Conservation (phyloP, 1,139 yeast genomes). For the Yamadazyma atlantica region DNA sequence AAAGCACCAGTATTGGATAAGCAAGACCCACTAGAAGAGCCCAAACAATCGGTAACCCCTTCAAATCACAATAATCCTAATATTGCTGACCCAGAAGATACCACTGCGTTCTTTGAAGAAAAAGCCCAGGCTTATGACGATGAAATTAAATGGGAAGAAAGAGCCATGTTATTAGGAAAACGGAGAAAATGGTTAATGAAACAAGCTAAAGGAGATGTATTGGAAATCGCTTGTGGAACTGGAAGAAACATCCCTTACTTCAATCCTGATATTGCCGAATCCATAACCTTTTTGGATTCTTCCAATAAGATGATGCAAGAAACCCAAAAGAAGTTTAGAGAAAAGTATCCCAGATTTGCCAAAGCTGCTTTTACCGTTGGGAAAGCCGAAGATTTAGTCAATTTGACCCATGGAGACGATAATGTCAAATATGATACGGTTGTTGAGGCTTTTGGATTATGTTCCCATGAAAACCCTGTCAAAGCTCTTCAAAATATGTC, state of each 20-base stretch:
- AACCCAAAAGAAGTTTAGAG: constrained; percentile 72
- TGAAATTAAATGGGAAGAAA: constrained; percentile 84
- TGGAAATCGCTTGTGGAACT: constrained; percentile 95
- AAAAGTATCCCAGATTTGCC: constrained; percentile 60
- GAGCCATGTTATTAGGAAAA: constrained; percentile 75
- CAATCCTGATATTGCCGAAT: constrained; percentile 55
- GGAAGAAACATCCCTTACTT: constrained; percentile 87
- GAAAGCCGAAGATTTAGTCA: constrained; percentile 80
- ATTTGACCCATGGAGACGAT: constrained; percentile 45
- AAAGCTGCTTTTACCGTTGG: constrained; percentile 88
- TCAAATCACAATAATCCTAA: constrained; percentile 34
- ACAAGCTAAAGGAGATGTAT: constrained; percentile 79
- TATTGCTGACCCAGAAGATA: constrained; percentile 71
- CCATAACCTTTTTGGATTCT: constrained; percentile 84
- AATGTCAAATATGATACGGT: constrained; percentile 80
- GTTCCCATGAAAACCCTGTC: constrained; percentile 94
- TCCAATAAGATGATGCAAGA: constrained; percentile 82
- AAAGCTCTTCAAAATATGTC: constrained; percentile 75
- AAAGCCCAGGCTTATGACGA: constrained; percentile 82
- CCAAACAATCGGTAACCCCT: constrained; percentile 6
- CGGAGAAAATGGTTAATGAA: constrained; percentile 84
- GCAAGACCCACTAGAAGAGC: constrained; percentile 12
- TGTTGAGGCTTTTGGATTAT: constrained; percentile 89
- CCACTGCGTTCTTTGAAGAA: constrained; percentile 77
- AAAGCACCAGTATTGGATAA: constrained; percentile 29